These are phyloP conservation scores for Phytopythium sindhum DNA, from an alignment of 352 stramenopile species.

Conservation along the genomic window DNA sequence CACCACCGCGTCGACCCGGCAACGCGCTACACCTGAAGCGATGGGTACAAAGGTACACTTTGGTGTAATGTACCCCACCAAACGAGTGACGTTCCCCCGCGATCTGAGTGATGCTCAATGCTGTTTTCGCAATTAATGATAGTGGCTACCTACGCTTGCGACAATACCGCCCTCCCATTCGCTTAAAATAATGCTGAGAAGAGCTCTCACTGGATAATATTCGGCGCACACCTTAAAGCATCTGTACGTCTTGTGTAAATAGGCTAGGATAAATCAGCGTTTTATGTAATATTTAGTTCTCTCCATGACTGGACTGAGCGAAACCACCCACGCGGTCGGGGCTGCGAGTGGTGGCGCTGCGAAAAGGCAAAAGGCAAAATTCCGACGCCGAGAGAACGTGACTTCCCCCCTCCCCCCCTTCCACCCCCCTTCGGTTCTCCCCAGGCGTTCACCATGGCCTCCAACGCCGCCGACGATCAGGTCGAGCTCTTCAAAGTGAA, in stretches of 20 bases:
- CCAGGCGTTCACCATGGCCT: slow-evolving; percentile 20
- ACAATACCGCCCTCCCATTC: background rate
- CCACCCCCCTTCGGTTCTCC: background rate
- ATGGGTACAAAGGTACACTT: background rate
- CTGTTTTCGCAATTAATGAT: background rate
- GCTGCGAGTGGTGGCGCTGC: background rate
- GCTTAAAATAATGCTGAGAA: background rate
- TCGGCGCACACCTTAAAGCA: background rate
- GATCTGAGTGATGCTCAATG: background rate
- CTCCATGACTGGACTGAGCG: background rate
- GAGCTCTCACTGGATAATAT: background rate
- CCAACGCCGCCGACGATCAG: slow-evolving; percentile 83
- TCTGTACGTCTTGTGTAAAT: too few relatives aligned
- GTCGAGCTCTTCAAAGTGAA: slow-evolving; percentile 99
- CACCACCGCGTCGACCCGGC: slow-evolving; percentile 63
- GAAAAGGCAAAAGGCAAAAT: slow-evolving; percentile 8
- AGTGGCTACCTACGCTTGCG: background rate
- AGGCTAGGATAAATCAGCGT: background rate
- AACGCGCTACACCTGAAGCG: slow-evolving; percentile 44
- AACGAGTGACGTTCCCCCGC: background rate
- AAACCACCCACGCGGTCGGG: background rate
- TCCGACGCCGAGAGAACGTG: background rate
- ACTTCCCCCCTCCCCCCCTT: background rate
- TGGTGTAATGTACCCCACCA: background rate
- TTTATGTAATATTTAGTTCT: background rate